Conservation (phyloP, 140 eudicot species). For the Erigeron philadelphicus region DNA sequence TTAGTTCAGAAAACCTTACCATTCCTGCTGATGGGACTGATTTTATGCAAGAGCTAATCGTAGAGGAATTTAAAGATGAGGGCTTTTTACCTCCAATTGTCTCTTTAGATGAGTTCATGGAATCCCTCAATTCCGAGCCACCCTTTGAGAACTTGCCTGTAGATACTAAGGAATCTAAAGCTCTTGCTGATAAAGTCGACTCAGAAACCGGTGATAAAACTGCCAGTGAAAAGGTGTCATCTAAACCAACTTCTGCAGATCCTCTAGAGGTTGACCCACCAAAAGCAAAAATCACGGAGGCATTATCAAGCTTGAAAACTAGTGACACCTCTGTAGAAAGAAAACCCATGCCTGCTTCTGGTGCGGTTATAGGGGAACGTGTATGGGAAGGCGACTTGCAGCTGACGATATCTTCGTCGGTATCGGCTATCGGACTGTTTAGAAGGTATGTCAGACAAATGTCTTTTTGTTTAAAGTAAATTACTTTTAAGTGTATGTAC, state of each 20-base stretch:
- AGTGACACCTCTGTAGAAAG: constrained; percentile 25
- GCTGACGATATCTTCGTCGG: constrained; percentile 52
- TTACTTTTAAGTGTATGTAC: neutral
- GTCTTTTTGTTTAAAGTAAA: neutral
- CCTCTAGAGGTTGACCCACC: constrained; percentile 22
- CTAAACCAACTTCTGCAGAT: constrained; percentile 31
- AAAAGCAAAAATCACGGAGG: constrained; percentile 23
- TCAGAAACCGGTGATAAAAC: constrained; percentile 28
- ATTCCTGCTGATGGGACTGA: constrained; percentile 79
- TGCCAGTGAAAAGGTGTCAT: constrained; percentile 9
- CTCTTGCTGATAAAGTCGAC: constrained; percentile 24
- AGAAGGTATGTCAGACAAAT: constrained; percentile 46
- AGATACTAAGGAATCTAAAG: constrained; percentile 35
- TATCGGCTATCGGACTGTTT: constrained; percentile 56
- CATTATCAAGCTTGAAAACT: constrained; percentile 25
- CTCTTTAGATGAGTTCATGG: constrained; percentile 92
- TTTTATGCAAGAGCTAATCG: constrained; percentile 87
- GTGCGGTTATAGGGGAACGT: constrained; percentile 34
- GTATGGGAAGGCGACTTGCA: constrained; percentile 84
- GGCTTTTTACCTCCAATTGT: constrained; percentile 82
- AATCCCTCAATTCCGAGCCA: constrained; percentile 75
- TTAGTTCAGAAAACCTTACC: constrained; percentile 39
- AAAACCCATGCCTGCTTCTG: constrained; percentile 27
- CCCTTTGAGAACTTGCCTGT: constrained; percentile 66
- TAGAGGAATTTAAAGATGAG: constrained; percentile 73